These are phyloP conservation scores for Volutella citrinella DNA, from an alignment of 2,329 filamentous ascomycete species.

Conservation along the genomic window DNA sequence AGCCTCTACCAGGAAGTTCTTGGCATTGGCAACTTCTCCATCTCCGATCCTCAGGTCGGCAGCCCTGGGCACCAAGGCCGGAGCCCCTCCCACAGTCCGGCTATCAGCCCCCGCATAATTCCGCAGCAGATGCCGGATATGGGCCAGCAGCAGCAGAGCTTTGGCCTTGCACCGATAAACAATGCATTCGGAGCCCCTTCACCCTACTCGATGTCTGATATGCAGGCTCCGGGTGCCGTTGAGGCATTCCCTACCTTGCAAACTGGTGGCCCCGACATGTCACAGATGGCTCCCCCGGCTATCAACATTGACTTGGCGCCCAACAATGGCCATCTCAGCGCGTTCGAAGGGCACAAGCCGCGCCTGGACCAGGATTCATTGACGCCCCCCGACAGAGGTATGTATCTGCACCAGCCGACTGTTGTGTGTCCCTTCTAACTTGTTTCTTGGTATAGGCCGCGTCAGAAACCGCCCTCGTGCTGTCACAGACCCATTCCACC, in stretches of 20 bases:
- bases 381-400: conserved; percentile 74
- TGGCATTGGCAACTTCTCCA: conserved; percentile 74
- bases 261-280: conserved; percentile 56
- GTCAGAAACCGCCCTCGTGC: conserved; percentile 50
- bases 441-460: conserved; percentile 41
- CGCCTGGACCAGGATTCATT: conserved; percentile 74
- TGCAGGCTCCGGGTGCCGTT: conserved; percentile 30
- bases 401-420: conserved; percentile 17
- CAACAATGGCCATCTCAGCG: conserved; percentile 49
- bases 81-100: conserved; percentile 74
- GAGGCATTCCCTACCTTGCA: conserved; percentile 55
- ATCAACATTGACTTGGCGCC: conserved; percentile 95
- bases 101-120: conserved; percentile 60
- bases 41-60: conserved; percentile 67
- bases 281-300: conserved; percentile 83
- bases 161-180: conserved; percentile 41
- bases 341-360: conserved; percentile 52
- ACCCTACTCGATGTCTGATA: conserved; percentile 28
- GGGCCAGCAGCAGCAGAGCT: conserved; percentile 47
- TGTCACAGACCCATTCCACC: conserved; percentile 59
- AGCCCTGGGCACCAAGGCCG: conserved; percentile 68
- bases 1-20: conserved; percentile 74
- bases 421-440: conserved; percentile 14
- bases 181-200: conserved; percentile 35
- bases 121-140: conserved; percentile 55